Conservation (phyloP, 2,329 filamentous ascomycete genomes). For the Thermothelomyces thermophilus region DNA sequence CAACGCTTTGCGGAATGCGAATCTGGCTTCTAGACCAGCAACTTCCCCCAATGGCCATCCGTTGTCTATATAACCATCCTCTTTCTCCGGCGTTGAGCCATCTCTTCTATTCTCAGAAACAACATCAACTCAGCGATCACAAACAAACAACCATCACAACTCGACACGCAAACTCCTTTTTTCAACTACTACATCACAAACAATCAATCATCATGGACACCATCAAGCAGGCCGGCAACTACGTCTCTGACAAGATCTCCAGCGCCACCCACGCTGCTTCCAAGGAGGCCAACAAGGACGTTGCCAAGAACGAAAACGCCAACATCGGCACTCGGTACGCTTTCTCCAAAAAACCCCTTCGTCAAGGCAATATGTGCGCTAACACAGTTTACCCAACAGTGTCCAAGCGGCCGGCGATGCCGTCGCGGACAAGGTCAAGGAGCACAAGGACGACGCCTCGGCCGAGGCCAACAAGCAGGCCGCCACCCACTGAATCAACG, state of each 20-base stretch:
- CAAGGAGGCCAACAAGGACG: constrained; percentile 18
- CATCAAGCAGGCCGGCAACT: constrained; percentile 50
- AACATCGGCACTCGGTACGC: constrained; percentile 39
- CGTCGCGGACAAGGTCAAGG: constrained; percentile 31
- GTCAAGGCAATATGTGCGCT: not conserved
- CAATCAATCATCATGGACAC: constrained; percentile 34
- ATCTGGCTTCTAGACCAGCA: not conserved
- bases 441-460: constrained; percentile 29
- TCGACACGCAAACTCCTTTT: too few species aligned
- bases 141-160: constrained; percentile 18
- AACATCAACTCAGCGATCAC: constrained; percentile 15
- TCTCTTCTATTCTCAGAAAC: constrained; percentile 17
- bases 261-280: constrained; percentile 8
- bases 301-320: constrained; percentile 47
- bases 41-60: not conserved
- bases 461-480: constrained; percentile 36
- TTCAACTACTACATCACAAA: too few species aligned
- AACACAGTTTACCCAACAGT: constrained; percentile 21
- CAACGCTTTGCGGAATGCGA: not conserved
- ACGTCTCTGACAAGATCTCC: constrained; percentile 50
- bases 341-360: too few species aligned
- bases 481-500: constrained; percentile 31
- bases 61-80: constrained; percentile 20
- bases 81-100: constrained; percentile 4
- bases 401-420: constrained; percentile 28